Evolutionary conservation across 768 basidiomycete species (phyloP).

Genomic region (Symmetrospora coprosmae): DNA sequence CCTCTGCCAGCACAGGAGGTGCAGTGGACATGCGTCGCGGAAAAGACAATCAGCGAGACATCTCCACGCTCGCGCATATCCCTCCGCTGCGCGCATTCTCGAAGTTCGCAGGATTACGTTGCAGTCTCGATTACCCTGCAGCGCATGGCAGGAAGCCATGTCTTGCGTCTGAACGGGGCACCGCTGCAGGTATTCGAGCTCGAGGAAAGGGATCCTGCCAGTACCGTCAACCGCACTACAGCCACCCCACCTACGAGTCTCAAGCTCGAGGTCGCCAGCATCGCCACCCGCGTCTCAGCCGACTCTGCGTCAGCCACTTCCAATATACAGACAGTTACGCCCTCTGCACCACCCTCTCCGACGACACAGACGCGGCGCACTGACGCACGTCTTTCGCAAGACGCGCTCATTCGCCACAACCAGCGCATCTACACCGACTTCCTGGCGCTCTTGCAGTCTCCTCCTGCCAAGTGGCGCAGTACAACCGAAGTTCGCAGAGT

Average conservation of each 20-base stretch:
- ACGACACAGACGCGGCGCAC: constrained; percentile 27
- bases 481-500: constrained; percentile 67
- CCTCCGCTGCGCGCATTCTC: constrained; percentile 59
- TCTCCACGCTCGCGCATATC: constrained; percentile 42
- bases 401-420: constrained; percentile 71
- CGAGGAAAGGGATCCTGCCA: constrained; percentile 51
- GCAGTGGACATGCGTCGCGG: constrained; percentile 42
- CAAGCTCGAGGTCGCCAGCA: no score
- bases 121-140: constrained; percentile 71
- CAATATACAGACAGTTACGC: no score
- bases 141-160: constrained; percentile 55
- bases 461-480: constrained; percentile 88
- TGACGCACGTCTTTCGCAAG: constrained; percentile 45
- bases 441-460: constrained; percentile 87
- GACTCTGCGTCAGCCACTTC: neutral
- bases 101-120: constrained; percentile 60
- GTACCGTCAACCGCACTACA: neutral
- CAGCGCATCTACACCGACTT: constrained; percentile 95
- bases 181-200: constrained; percentile 52
- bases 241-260: no score
- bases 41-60: neutral
- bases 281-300: neutral
- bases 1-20: constrained; percentile 42
- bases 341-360: constrained; percentile 37
- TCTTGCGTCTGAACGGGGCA: constrained; percentile 73